phyloP scores from a whole-genome alignment of 1,284 basidiomycete genomes.

The Irpex sp. region DNA sequence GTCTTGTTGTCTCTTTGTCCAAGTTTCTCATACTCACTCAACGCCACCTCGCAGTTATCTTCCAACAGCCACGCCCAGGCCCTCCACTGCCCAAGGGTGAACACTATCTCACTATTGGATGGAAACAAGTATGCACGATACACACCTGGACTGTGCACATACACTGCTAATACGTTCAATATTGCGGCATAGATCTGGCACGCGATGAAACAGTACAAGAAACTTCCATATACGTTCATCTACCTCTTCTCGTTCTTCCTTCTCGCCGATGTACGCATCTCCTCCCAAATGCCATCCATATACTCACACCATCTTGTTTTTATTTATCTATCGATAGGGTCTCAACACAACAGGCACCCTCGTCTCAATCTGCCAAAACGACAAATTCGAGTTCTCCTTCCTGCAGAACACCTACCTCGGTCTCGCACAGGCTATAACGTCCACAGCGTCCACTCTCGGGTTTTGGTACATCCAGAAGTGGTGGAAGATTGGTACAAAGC shows the following conservation, averaged over 20 bases:
- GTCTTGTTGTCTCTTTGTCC: slow-evolving; percentile 18
- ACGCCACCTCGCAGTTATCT: slow-evolving; percentile 48
- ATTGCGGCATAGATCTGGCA: slow-evolving; percentile 47
- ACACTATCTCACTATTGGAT: slow-evolving; percentile 69
- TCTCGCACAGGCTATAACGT: slow-evolving; percentile 66
- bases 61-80: slow-evolving; percentile 70
- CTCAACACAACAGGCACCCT: slow-evolving; percentile 76
- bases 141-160: no score
- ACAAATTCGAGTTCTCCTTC: slow-evolving; percentile 70
- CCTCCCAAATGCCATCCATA: slow-evolving; percentile 6
- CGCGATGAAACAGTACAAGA: slow-evolving; percentile 63
- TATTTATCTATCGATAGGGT: slow-evolving; percentile 47
- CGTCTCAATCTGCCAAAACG: slow-evolving; percentile 72
- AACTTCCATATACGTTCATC: slow-evolving; percentile 70
- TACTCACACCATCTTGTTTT: not conserved
- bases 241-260: slow-evolving; percentile 76
- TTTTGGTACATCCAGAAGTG: slow-evolving; percentile 81
- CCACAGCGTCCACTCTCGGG: slow-evolving; percentile 62
- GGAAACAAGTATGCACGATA: slow-evolving; percentile 73
- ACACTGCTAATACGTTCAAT: not conserved
- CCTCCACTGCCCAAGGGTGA: slow-evolving; percentile 69
- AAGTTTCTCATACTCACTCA: not conserved
- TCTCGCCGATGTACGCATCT: slow-evolving; percentile 55
- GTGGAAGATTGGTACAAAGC: slow-evolving; percentile 73
- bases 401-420: slow-evolving; percentile 75